These are phyloP conservation scores for Phaseolus lunatus DNA, from an alignment of 306 rosid species.

Conservation along the genomic window DNA sequence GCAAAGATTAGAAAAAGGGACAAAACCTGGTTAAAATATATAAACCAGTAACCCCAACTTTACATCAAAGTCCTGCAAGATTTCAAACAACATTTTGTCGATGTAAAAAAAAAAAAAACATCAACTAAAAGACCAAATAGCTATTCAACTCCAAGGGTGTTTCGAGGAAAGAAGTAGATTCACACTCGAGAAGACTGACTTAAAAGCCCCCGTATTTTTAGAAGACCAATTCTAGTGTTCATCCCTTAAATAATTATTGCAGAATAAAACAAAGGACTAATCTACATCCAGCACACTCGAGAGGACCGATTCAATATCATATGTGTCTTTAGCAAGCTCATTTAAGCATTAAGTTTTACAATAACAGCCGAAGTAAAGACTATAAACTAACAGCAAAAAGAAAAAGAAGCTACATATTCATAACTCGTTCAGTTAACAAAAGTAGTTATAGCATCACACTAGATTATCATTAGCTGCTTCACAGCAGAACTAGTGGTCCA, in stretches of 20 bases:
- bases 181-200: background rate
- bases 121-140: background rate
- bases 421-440: background rate
- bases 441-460: slow-evolving; percentile 10
- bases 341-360: background rate
- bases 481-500: background rate
- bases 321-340: background rate
- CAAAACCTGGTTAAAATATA: slow-evolving; percentile 2
- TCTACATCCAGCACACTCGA: background rate
- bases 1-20: background rate
- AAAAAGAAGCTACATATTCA: slow-evolving; percentile 8
- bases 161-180: background rate
- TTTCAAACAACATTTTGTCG: background rate
- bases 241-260: background rate
- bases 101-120: background rate
- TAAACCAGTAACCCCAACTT: background rate
- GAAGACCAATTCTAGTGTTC: background rate
- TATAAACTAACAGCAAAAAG: background rate
- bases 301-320: background rate
- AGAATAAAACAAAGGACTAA: slow-evolving; percentile 6
- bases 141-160: background rate
- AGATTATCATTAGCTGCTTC: slow-evolving; percentile 32
- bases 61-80: background rate
- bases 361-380: background rate
- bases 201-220: background rate